Evolutionary conservation across 805 yeast species (phyloP), one percentile per base, ranked within the genome.

Genomic region (Pichia scutulata): DNA sequence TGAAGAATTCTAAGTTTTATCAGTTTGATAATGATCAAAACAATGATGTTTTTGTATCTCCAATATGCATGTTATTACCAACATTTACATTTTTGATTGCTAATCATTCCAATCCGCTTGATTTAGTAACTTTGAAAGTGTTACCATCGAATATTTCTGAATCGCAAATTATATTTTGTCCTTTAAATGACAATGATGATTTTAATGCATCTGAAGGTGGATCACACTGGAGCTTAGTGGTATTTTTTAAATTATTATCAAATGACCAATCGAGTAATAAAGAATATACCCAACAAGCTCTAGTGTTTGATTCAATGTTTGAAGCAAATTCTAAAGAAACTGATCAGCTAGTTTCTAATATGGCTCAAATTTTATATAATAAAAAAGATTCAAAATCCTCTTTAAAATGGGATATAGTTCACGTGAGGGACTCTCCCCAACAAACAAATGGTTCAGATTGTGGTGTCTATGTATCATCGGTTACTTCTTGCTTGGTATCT

Each of bases 221-320:
- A 1, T 81, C 80, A 43, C 93, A 86, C 65, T 86, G 95, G 93
- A 80, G 86, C 0, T 65, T 86, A 16, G 71, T 82, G 14, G 72
- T 85, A 16, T 69, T 81, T 7, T 7, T 43, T 2, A 47, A 42
- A 14, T 16, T 49, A 9, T 25, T 48, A 21, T 26, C 33, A 10
- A 24, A 23, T 13, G 21, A 19, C 7, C 8, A 7, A 3, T 13
- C 18, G 10, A 43, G 12, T 12, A 21, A 40, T 19, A 72, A 75
- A 33, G 54, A 75, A 9, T 63, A 73, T 14, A 83, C 78, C 40
- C 65, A 69, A 18, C 70, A 66, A 30, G 75, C 82, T 2, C 71
- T 70, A 22, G 68, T 83, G 12, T 83, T 80, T 60, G 93, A 86
- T 59, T 79, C 86, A 43, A 65, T 79, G 80, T 64, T 61, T 10